Base-by-base conservation (phyloP, 768 basidiomycete species). In the Nidularia pulvinata region DNA sequence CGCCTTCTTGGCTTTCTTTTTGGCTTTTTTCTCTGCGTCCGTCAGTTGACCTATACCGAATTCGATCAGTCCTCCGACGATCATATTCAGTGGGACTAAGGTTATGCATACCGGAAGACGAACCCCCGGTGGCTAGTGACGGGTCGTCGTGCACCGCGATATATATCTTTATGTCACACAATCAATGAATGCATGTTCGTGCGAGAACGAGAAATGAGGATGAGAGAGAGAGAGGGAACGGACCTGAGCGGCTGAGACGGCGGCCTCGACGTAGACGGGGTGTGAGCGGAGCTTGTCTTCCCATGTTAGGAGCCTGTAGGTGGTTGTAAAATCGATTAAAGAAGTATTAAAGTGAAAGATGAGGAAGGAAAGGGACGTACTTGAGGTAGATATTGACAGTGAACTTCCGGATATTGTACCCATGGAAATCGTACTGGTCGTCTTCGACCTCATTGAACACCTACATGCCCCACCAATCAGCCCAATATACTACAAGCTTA, bases 391-490 rank as follows among this genome's bases (percentile, higher is more conserved):
- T 84, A 50, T 86, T 88, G 34, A 98, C 71, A 6, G 91, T 96
- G 61, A 87, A 91, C 61, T 91, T 94, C 50, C 97, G 86, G 59
- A 98, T 59, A 59, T 92, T 92, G 68, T 98, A 99, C 6, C 89
- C 85, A 67, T 99, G 97, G 79, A 99, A 99, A 69, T 99, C 97
- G 61, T 89, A 98, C 70, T 98, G 95, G 63, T 97, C 95, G 59
- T 98, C 94, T 58, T 97, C 93, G 58, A 91, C 82, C 50, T 90
- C 89, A 50, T 88, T 81, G 67, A 96, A 98, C 13, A 87, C 72
- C 91, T 92, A 55, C 39, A 32, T 48, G 45, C 50, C 22, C 44
- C 25, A 25, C 25, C 34, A 51, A 49, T 45, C 39, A 42, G 39
- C 39, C 11, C 39, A 42, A 11, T 11, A 42, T 42, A 11, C 39